Base-by-base conservation (phyloP, 805 yeast species). In the Cyberlindnera sargentensis region DNA sequence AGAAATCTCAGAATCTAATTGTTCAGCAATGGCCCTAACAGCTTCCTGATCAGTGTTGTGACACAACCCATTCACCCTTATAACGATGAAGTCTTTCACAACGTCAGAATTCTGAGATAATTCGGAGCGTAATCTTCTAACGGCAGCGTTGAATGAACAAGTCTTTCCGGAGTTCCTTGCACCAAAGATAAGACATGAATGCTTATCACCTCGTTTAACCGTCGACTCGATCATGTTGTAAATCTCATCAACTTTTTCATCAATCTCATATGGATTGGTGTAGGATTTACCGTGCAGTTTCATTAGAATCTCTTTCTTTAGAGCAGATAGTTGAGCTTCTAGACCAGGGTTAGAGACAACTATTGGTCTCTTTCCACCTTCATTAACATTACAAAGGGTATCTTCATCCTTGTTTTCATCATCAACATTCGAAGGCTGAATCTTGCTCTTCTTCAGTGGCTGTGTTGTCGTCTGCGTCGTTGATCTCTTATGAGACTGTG, bases 11-110 rank as follows among this genome's bases (percentile, higher is more conserved):
- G 56, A 57, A 57, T 87, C 95, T 34, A 91, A 64, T 61, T 90
- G 97, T 36, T 82, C 69, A 0, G 96, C 95, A 45, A 93, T 84
- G 50, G 87, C 90, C 41, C 90, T 73, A 10, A 93, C 75, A 0
- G 98, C 98, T 40, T 75, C 65, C 38, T 71, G 74, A 56, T 91
- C 98, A 51, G 83, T 88, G 4, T 72, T 58, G 57, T 87, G 96
- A 3, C 81, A 71, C 10, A 72, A 62, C 0, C 96, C 96, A 46
- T 82, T 79, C 28, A 91, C 65, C 24, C 72, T 61, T 8, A 93
- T 75, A 0, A 75, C 68, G 15, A 90, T 68, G 56, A 79, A 87
- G 40, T 78, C 76, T 15, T 15, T 15, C 20, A 15, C 20, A 15
- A 15, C 20, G 31, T 76, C 52, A 3, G 51, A 51, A 30, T n/a